Conservation (phyloP, 345 rosid genomes). For the Geranium rotundifolium region DNA sequence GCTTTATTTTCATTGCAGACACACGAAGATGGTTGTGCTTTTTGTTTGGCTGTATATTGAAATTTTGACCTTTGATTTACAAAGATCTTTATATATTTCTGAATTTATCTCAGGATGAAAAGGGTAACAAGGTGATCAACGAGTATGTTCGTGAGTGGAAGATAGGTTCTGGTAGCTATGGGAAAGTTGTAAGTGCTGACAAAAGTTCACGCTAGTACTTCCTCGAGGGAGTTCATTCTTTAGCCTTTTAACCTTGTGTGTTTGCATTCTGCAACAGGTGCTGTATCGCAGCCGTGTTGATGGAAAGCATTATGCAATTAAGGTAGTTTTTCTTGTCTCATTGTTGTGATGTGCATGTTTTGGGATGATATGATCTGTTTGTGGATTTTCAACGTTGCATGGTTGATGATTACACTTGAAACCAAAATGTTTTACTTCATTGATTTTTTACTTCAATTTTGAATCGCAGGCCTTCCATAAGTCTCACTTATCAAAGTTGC, state of each 20-base stretch:
- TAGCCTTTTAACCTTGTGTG: conserved; percentile 12
- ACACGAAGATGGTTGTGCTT: neutral
- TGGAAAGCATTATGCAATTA: conserved; percentile 81
- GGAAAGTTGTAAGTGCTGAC: conserved; percentile 81
- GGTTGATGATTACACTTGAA: neutral
- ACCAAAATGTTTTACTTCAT: neutral
- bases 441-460: conserved; percentile 9
- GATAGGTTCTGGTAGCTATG: conserved; percentile 98
- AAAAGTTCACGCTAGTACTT: conserved; percentile 3
- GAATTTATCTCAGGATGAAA: conserved; percentile 51
- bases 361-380: neutral
- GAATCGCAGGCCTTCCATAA: conserved; percentile 76
- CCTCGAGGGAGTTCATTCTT: conserved; percentile 3
- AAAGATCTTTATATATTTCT: too few species aligned
- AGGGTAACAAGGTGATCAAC: conserved; percentile 81
- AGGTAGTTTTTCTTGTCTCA: conserved; percentile 40
- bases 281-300: conserved; percentile 65
- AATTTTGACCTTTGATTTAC: neutral
- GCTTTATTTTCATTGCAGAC: neutral
- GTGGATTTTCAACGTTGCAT: neutral
- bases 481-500: conserved; percentile 73
- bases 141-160: conserved; percentile 69
- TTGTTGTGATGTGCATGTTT: neutral
- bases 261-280: conserved; percentile 36
- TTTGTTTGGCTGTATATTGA: neutral